phyloP scores from a whole-genome alignment of 2,329 filamentous ascomycete species.

The Neocucurbitaria cava region DNA sequence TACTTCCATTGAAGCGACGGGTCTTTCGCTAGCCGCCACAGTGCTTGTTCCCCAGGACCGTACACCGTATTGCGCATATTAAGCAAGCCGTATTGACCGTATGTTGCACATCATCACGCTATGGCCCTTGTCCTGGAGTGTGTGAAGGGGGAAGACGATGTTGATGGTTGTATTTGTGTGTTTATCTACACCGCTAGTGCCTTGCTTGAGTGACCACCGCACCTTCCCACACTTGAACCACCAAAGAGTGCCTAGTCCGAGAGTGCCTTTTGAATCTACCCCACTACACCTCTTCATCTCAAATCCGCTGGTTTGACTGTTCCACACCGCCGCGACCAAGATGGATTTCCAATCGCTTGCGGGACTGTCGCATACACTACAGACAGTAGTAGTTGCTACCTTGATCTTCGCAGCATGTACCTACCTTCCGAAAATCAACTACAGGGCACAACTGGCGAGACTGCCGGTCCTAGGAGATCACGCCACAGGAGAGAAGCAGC shows the following conservation, averaged over 20 bases:
- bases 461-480: conserved; percentile 26
- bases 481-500: conserved; percentile 24
- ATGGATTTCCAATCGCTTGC: conserved; percentile 30
- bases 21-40: conserved; percentile 10
- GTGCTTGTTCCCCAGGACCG: conserved; percentile 9
- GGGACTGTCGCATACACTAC: conserved; percentile 26
- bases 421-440: conserved; percentile 30
- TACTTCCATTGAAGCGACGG: conserved; percentile 1
- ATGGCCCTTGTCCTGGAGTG: background rate
- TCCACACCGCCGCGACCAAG: background rate
- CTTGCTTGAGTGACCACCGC: background rate
- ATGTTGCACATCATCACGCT: background rate
- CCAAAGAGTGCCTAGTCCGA: too few relatives aligned
- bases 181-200: background rate
- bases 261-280: background rate
- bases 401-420: conserved; percentile 31
- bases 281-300: background rate
- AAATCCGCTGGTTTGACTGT: too few relatives aligned
- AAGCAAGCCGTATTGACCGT: conserved; percentile 3
- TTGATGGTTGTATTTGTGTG: background rate
- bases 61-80: conserved; percentile 7
- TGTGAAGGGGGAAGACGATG: background rate
- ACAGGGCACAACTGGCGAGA: conserved; percentile 29
- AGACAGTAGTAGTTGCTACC: conserved; percentile 31
- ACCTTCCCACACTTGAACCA: too few relatives aligned